A percentile compares a stretch with the other conserved stretches of the same genome.
Evolutionary conservation across 169 alveolate species (phyloP).

Genomic region (Babesia bigemina): DNA sequence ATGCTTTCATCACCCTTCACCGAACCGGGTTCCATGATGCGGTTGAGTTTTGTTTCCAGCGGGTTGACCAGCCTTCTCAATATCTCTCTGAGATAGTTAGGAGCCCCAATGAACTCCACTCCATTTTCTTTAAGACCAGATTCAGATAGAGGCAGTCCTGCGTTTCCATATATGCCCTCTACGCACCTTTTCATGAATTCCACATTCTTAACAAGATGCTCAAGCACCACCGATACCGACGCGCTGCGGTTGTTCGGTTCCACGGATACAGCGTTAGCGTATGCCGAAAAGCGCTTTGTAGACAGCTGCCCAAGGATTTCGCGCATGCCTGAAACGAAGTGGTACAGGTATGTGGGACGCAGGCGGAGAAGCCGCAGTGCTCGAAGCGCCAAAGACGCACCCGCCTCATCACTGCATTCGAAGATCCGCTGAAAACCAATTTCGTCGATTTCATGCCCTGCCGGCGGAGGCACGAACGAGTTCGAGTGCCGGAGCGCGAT

Average conservation of each 20-base stretch:
- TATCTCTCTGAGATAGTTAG: constrained; percentile 3
- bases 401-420: not conserved
- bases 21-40: constrained; percentile 1
- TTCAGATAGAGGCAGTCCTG: constrained; percentile 20
- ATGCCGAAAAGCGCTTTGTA: constrained; percentile 26
- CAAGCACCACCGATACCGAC: constrained; percentile 1
- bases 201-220: constrained; percentile 15
- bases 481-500: constrained; percentile 36
- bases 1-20: constrained; percentile 5
- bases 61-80: constrained; percentile 10
- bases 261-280: constrained; percentile 10
- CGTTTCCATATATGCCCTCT: constrained; percentile 12
- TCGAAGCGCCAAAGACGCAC: constrained; percentile 11
- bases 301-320: constrained; percentile 36
- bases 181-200: constrained; percentile 30
- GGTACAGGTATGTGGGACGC: constrained; percentile 42
- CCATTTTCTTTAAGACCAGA: constrained; percentile 7
- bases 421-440: not conserved
- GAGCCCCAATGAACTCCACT: not conserved
- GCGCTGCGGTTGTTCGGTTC: constrained; percentile 13
- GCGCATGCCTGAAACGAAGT: constrained; percentile 40
- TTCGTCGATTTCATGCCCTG: constrained; percentile 2
- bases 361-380: constrained; percentile 15
- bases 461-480: constrained; percentile 16
- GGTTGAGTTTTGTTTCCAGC: constrained; percentile 26